Evolutionary conservation across 23 red algal species (phyloP).

Genomic region (Gracilaria caudata): DNA sequence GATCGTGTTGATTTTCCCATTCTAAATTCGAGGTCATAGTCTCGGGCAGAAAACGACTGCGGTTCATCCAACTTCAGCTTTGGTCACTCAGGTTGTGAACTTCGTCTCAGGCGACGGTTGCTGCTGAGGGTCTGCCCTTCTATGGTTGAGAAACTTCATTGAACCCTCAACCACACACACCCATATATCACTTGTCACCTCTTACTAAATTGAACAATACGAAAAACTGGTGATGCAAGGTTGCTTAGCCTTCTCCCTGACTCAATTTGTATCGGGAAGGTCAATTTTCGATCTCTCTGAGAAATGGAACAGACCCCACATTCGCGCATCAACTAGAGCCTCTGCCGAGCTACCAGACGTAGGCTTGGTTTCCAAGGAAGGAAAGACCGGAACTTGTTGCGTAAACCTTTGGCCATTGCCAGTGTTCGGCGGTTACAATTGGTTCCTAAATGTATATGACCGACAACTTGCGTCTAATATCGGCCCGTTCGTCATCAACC

Average conservation of each 20-base stretch:
- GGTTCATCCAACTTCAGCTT: not conserved
- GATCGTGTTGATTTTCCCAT: not conserved
- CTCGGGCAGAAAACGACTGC: not conserved
- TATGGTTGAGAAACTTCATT: not conserved
- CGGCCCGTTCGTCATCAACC: slow-evolving; percentile 28
- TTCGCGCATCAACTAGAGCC: not conserved
- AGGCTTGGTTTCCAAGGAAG: slow-evolving; percentile 32
- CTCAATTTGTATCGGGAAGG: not conserved
- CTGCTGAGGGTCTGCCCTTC: not conserved
- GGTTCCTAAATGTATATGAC: slow-evolving; percentile 61
- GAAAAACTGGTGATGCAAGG: not conserved
- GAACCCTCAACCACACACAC: not conserved
- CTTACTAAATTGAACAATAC: not conserved
- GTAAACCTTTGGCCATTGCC: slow-evolving; percentile 64
- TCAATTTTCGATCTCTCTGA: not conserved
- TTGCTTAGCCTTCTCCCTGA: not conserved
- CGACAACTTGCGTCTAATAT: slow-evolving; percentile 23
- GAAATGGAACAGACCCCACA: not conserved
- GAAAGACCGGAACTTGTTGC: slow-evolving; percentile 55
- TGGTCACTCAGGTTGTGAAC: not conserved
- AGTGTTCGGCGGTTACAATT: slow-evolving; percentile 45
- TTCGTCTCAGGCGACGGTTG: not conserved
- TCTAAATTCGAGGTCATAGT: not conserved
- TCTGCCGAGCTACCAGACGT: slow-evolving; percentile 36
- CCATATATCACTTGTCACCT: not conserved